Conservation (phyloP, 2,329 filamentous ascomycete species). For the Sclerotinia sclerotiorum region DNA sequence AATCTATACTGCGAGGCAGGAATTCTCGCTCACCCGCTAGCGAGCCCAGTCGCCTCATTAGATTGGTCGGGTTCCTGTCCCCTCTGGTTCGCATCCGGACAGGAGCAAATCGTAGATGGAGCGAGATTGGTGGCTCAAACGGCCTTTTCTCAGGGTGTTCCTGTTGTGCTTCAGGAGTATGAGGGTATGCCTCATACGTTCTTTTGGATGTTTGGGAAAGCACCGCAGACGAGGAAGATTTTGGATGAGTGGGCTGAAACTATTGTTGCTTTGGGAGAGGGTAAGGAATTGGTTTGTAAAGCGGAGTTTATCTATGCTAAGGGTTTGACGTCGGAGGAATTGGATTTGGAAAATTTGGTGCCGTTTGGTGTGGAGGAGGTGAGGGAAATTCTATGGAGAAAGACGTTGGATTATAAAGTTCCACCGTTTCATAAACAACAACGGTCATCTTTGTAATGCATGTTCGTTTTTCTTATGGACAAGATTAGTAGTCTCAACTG, state of each 20-base stretch:
- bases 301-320: slow-evolving; percentile 1
- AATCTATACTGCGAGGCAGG: slow-evolving; percentile 7
- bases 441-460: slow-evolving; percentile 1
- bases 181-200: slow-evolving; percentile 17
- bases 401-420: neutral
- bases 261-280: neutral
- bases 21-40: slow-evolving; percentile 5
- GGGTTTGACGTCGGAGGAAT: neutral
- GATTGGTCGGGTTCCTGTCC: slow-evolving; percentile 19
- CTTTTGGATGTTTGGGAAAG: neutral
- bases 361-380: neutral
- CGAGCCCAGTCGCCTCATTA: neutral
- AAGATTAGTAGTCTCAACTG: too few species aligned
- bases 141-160: slow-evolving; percentile 5
- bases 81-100: slow-evolving; percentile 15
- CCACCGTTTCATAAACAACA: neutral
- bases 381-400: neutral
- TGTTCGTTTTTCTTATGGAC: neutral
- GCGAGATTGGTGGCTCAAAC: neutral
- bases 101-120: slow-evolving; percentile 18
- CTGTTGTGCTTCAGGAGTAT: slow-evolving; percentile 2
- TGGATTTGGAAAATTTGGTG: neutral
- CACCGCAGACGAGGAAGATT: neutral
- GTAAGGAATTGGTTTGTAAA: slow-evolving; percentile 3
- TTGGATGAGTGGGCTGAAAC: neutral